Base-by-base conservation (phyloP, 2,329 filamentous ascomycete genomes). In the Phialemoniopsis sp. region DNA sequence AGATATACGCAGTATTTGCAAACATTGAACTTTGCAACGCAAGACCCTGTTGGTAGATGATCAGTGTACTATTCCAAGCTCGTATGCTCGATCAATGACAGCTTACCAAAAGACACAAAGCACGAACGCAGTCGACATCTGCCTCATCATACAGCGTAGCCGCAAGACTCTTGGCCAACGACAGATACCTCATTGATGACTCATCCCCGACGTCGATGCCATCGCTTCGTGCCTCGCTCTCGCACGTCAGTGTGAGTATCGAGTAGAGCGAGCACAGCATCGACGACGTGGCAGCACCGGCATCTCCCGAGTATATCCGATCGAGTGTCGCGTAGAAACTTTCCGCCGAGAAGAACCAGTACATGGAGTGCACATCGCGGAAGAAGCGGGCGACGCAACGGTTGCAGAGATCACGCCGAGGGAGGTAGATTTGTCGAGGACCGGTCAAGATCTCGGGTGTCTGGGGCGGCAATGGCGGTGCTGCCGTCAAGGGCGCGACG, bases 281-380 rank as follows among this genome's bases (percentile, higher is more conserved):
- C 3, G 51, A 43, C 2, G 52, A 42, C 7, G 50, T 49, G 1
- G 52, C 53, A 15, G 46, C 47, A 4, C 42, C 32, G 2, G 46
- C 39, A 33, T 55, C 52, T 14, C 53, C 47, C 9, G 48, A 43
- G 34, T 56, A 56, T 12, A 56, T 44, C 5, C 51, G 42, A 31
- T 55, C 49, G 4, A 55, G 48, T 12, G 45, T 36, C 13, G 44
- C 44, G n/a, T 51, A 48, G 36, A 56, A 52, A 14, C 44, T 46
- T 39, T 56, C 53, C 19, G 47, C 46, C 2, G 51, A 50, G 42
- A 52, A 49, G 36, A 56, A 49, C 53, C 53, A 56, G 36, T 56
- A 56, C 29, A 56, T 39, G 8, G 48, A 49, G 40, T 56, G 52
- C 19, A 56, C 46, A 28, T 56, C 53, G 29, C 43, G 37, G 38